These are phyloP conservation scores for Geum urbanum DNA, from an alignment of 306 rosid species.

Conservation along the genomic window DNA sequence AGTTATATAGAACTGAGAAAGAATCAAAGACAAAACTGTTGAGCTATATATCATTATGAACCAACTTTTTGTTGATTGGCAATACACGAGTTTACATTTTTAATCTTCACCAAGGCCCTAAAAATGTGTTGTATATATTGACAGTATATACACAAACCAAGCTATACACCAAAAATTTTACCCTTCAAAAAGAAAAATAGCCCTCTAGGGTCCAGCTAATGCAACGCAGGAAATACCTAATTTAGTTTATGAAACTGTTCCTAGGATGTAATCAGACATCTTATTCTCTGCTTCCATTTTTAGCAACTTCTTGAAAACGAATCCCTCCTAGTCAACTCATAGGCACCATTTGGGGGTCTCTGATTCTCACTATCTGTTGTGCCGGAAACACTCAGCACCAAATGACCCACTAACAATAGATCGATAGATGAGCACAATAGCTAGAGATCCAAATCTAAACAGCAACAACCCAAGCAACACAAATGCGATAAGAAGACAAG, in stretches of 20 bases:
- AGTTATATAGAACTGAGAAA: background rate
- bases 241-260: background rate
- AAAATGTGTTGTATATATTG: conserved; percentile 1
- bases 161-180: background rate
- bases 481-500: no score
- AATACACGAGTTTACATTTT: background rate
- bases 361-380: conserved; percentile 28
- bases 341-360: conserved; percentile 24
- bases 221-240: background rate
- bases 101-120: background rate
- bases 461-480: no score
- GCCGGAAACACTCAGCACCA: no score
- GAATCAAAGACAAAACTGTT: background rate
- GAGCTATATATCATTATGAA: background rate
- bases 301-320: conserved; percentile 28
- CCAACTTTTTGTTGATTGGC: background rate
- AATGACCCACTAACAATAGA: no score
- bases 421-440: no score
- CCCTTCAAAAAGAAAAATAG: background rate
- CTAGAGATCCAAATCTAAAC: no score
- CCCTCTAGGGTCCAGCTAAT: background rate
- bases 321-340: conserved; percentile 49
- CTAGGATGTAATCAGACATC: conserved; percentile 6
- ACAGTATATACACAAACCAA: background rate
- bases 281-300: background rate